phyloP scores from a whole-genome alignment of 768 basidiomycete genomes.

The Trametes sanguinea region DNA sequence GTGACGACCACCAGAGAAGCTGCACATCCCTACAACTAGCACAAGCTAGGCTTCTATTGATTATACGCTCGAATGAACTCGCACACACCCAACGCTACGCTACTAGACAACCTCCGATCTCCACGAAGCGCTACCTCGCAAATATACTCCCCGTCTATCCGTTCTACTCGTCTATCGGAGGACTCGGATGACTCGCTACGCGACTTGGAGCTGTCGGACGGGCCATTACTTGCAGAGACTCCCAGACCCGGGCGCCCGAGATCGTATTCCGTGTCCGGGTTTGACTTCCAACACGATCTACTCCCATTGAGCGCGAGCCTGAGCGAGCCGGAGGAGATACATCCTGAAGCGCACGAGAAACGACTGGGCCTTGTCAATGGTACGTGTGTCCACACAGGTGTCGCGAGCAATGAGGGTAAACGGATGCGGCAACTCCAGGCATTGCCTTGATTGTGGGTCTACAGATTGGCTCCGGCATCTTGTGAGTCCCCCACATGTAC shows the following conservation, averaged over 20 bases:
- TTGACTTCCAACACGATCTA: constrained; percentile 78
- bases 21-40: too few relatives aligned
- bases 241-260: constrained; percentile 38
- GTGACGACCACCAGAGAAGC: too few relatives aligned
- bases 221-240: constrained; percentile 43
- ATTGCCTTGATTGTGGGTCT: constrained; percentile 82
- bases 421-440: constrained; percentile 43
- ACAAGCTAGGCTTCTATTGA: too few relatives aligned
- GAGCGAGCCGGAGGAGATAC: constrained; percentile 61
- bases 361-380: constrained; percentile 78
- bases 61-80: constrained; percentile 21
- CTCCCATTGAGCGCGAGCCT: constrained; percentile 77
- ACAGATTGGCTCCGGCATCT: constrained; percentile 95
- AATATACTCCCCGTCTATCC: constrained; percentile 38
- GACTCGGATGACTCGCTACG: constrained; percentile 75
- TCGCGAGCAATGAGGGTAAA: neutral
- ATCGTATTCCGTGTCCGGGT: constrained; percentile 72
- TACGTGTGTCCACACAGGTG: constrained; percentile 34
- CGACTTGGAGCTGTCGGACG: constrained; percentile 76
- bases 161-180: constrained; percentile 46
- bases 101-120: constrained; percentile 45
- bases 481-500: constrained; percentile 51
- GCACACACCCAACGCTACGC: constrained; percentile 16
- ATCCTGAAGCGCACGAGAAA: constrained; percentile 60
- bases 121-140: constrained; percentile 34